Base-by-base conservation (phyloP, 2,329 filamentous ascomycete genomes). In the Hypoxylon sp. region DNA sequence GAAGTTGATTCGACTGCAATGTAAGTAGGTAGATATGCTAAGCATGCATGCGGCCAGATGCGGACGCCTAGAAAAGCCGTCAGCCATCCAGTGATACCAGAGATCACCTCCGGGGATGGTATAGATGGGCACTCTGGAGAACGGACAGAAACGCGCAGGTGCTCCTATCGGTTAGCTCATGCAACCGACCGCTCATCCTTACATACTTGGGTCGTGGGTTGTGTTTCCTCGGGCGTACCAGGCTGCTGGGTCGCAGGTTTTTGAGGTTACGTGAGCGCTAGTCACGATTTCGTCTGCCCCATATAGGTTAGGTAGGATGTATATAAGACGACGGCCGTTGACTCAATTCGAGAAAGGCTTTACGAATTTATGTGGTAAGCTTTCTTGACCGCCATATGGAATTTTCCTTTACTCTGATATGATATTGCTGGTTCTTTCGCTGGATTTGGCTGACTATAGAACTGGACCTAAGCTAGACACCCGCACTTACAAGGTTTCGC, bases 141-240 rank as follows among this genome's bases (percentile, higher is more conserved):
- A 46, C 22, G 19, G 11, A 15, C 6, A 46, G 43, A 46, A 24
- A 26, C 37, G 17, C 19, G 37, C 13, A 17, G 11, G 17, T 19
- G 37, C 37, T 41, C 37, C 37, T 41, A 41, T 5, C 37, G 37
- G 37, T 41, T 41, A 20, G 37, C 32, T n/a, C 37, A 41, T 20
- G n/a, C 37, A 20, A 41, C 22, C 63, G 63, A 66, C 63, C 63
- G 63, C 63, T 63, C 63, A 57, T 66, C 59, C 59, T 49, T 26
- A 26, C 24, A 26, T 26, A 13, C 37, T 49, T 49, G 46, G 34
- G 39, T 64, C 64, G 64, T 66, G 64, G 59, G 60, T 66, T 66
- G 56, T 46, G 56, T 50, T 44, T 53, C 20, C 24, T 64, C 64
- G 64, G 64, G 41, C 48, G 64, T 55, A 59, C 64, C 64, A 60